Percentiles rank a stretch among this genome's conserved stretches.
These are phyloP conservation scores for Xylariaceae sp. DNA, from an alignment of 2,329 filamentous ascomycete species.

Conservation along the genomic window DNA sequence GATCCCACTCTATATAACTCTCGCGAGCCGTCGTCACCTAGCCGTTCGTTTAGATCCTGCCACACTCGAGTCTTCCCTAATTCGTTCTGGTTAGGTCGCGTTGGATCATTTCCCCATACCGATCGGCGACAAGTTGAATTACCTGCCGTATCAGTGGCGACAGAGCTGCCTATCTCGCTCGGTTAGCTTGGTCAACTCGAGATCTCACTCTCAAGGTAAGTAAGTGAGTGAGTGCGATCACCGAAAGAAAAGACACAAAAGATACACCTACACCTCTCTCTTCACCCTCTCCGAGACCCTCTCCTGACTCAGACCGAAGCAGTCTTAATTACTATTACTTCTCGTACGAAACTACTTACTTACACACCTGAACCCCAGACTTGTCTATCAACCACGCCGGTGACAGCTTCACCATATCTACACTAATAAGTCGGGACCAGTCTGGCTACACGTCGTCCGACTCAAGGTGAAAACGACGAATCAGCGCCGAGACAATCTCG, in stretches of 20 bases:
- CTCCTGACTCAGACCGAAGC: constrained; percentile 5
- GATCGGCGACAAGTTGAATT: not conserved
- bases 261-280: not conserved
- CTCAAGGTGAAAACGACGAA: not conserved
- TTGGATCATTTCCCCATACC: not conserved
- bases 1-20: not conserved
- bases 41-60: not conserved
- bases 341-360: too few species aligned
- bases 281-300: constrained; percentile 4
- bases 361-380: too few species aligned
- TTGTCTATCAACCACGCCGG: too few species aligned
- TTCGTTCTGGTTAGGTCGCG: not conserved
- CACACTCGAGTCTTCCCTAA: not conserved
- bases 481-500: not conserved
- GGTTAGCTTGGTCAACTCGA: not conserved
- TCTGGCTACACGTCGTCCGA: too few species aligned
- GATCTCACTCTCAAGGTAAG: not conserved
- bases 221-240: not conserved
- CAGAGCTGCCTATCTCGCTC: not conserved
- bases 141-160: too few species aligned
- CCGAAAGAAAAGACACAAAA: too few species aligned
- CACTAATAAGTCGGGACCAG: too few species aligned
- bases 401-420: too few species aligned
- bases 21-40: not conserved
- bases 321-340: constrained; percentile 1